Evolutionary conservation across 2,329 filamentous ascomycete genomes (phyloP).

Genomic region (Arachnomyces sp.): DNA sequence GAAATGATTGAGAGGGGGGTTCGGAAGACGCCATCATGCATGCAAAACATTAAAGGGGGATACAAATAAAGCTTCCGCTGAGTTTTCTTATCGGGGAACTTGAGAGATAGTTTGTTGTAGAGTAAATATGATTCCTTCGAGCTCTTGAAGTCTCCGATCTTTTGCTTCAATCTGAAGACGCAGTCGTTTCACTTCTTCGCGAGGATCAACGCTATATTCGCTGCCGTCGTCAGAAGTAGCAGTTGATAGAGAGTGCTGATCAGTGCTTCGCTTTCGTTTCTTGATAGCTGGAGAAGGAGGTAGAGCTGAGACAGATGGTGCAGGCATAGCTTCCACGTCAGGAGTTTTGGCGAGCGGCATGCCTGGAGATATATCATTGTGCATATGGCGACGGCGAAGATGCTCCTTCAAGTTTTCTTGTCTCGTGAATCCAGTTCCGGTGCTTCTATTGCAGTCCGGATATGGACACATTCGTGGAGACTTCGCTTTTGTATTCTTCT

Average conservation of each 20-base stretch:
- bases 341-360: constrained; percentile 23
- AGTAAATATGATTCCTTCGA: constrained; percentile 32
- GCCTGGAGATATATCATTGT: constrained; percentile 27
- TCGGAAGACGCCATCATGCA: constrained; percentile 17
- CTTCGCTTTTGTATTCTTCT: constrained; percentile 80
- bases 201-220: constrained; percentile 36
- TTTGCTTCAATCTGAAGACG: constrained; percentile 57
- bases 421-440: constrained; percentile 81
- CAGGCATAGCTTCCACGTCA: constrained; percentile 24
- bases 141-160: constrained; percentile 35
- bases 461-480: constrained; percentile 83
- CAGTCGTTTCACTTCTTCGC: constrained; percentile 60
- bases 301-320: constrained; percentile 21
- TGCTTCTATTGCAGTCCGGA: constrained; percentile 78
- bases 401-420: constrained; percentile 94
- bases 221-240: constrained; percentile 18
- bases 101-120: constrained; percentile 32
- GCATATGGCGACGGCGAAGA: constrained; percentile 76
- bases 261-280: constrained; percentile 25
- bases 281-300: constrained; percentile 12
- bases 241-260: background rate
- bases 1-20: background rate
- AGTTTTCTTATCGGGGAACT: constrained; percentile 13
- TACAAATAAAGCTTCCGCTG: background rate
- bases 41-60: no score